These are phyloP conservation scores for Cyphellophora attinorum DNA, from an alignment of 2,329 filamentous ascomycete species.

Conservation along the genomic window DNA sequence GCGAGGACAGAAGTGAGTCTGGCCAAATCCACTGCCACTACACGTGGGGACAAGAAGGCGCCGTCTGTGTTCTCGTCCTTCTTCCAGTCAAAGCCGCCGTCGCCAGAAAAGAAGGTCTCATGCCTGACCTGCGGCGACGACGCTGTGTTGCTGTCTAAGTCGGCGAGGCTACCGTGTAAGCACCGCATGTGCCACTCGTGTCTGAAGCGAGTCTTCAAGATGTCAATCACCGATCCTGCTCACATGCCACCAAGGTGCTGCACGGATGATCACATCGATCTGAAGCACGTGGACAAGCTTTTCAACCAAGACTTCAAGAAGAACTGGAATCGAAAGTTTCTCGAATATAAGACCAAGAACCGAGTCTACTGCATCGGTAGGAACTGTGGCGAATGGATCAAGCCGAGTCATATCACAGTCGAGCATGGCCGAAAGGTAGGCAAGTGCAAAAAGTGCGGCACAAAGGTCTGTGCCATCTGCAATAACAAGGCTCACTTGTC, in stretches of 20 bases:
- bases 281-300: slow-evolving; percentile 65
- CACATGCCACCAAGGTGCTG: slow-evolving; percentile 85
- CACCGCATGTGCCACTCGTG: slow-evolving; percentile 76
- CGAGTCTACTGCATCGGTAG: slow-evolving; percentile 67
- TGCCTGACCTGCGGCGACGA: slow-evolving; percentile 65
- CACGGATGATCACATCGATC: slow-evolving; percentile 59
- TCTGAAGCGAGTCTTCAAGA: slow-evolving; percentile 62
- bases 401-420: slow-evolving; percentile 56
- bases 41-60: slow-evolving; percentile 3
- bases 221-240: slow-evolving; percentile 65
- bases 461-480: slow-evolving; percentile 65
- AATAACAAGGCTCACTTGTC: slow-evolving; percentile 64
- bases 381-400: slow-evolving; percentile 72
- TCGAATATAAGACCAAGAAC: slow-evolving; percentile 64
- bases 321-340: slow-evolving; percentile 70
- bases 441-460: slow-evolving; percentile 61
- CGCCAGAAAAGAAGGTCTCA: slow-evolving; percentile 44
- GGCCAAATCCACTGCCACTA: slow-evolving; percentile 4
- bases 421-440: slow-evolving; percentile 54
- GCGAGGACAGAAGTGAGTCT: slow-evolving; percentile 5
- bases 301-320: slow-evolving; percentile 68
- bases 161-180: slow-evolving; percentile 64
- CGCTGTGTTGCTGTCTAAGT: slow-evolving; percentile 52
- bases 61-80: slow-evolving; percentile 9
- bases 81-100: slow-evolving; percentile 8